Evolutionary conservation across 169 alveolate genomes (phyloP), one percentile per base, ranked within the genome.

Genomic region (Cryptosporidium felis): DNA sequence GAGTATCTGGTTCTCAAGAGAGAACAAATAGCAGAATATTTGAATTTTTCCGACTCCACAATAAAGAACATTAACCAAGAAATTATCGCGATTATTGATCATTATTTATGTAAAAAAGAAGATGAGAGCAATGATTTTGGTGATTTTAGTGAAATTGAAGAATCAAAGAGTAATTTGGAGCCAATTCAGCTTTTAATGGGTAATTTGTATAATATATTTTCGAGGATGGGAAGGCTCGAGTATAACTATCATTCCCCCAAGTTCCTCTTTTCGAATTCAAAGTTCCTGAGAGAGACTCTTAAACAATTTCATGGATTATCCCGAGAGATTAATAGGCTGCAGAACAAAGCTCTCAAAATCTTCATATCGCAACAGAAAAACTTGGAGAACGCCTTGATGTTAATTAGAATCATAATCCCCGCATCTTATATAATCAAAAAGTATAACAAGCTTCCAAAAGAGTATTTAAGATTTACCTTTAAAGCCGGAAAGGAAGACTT

Each of bases 381-480:
- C 36, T 23, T 74, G 30, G 58, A 74, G 8, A 14, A 32, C 26
- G 56, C 61, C 14, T 32, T n/a, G 5, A 10, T 53, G 32, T n/a
- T 74, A 41, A 38, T 74, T 5, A 74, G 61, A 36, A 34, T 36
- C 18, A 41, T 49, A 21, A 51, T 74, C 38, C 56, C 67, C 14
- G 85, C 85, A 23, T 16, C 85, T 16, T 53, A 74, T 23, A 51
- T 74, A 26, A 56, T 74, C 14, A 74, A 34, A 47, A 74, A 53
- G 14, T 74, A 74, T 21, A 74, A 74, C 34, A 47, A 53, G 9
- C 26, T 74, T 10, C 85, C 85, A 16, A 53, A 30, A 5, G 59
- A 74, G 46, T 49, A 36, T 21, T 42, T 40, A n/a, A 74, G 56
- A 51, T 74, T 32, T 34, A 56, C 28, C 16, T 45, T 36, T 9